phyloP scores from a whole-genome alignment of 495 filamentous ascomycete species.

The Hyaloscypha variabilis region DNA sequence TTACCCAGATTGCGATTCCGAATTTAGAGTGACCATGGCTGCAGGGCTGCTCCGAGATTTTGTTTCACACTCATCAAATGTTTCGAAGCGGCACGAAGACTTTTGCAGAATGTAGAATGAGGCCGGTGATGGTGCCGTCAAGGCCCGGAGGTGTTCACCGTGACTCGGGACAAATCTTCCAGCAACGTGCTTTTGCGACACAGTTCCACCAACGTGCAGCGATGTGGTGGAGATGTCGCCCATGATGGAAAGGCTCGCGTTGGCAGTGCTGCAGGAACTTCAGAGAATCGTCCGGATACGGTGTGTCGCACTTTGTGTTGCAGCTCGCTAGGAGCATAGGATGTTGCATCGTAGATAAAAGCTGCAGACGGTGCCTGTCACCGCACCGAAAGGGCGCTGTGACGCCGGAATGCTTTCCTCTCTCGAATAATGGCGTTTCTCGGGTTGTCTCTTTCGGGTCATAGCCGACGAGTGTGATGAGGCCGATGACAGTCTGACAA shows the following conservation, averaged over 20 bases:
- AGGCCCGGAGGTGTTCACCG: background rate
- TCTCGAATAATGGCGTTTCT: background rate
- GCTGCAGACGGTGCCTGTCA: constrained; percentile 26
- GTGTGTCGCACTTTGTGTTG: constrained; percentile 3
- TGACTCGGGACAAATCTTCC: background rate
- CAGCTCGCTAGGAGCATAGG: constrained; percentile 19
- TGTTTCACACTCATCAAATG: constrained; percentile 7
- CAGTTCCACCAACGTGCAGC: background rate
- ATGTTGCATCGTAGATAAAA: constrained; percentile 22
- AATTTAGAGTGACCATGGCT: background rate
- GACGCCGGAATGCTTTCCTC: background rate
- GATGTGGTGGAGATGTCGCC: background rate
- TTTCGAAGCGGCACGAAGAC: background rate
- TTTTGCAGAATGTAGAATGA: too few species aligned
- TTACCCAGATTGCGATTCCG: background rate
- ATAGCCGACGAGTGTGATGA: background rate
- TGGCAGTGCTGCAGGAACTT: constrained; percentile 14
- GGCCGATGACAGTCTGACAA: background rate
- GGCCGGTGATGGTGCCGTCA: background rate
- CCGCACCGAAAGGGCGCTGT: constrained; percentile 20
- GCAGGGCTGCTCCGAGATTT: background rate
- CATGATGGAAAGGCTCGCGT: constrained; percentile 1
- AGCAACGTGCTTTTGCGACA: background rate
- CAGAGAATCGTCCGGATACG: background rate
- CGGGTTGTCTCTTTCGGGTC: background rate